phyloP scores from a whole-genome alignment of 768 basidiomycete species.

The Hirschioporus abietinus region DNA sequence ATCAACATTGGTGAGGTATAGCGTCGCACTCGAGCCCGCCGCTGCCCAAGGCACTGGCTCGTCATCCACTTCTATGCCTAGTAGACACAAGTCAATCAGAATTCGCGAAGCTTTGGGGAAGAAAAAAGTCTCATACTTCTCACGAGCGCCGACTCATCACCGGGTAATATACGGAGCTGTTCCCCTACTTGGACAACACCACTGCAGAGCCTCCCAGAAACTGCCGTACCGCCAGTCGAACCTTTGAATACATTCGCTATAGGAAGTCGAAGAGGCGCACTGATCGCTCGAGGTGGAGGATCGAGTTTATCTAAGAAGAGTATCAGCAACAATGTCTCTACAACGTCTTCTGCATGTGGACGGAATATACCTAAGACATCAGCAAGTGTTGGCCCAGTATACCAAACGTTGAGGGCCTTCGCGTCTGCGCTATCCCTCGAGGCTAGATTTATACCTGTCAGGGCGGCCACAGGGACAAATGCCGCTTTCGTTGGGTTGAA shows the following conservation, averaged over 20 bases:
- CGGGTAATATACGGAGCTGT: constrained; percentile 78
- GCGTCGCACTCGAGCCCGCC: constrained; percentile 84
- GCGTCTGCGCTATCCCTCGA: constrained; percentile 42
- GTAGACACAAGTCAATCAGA: background rate
- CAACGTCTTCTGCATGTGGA: background rate
- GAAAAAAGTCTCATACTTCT: constrained; percentile 39
- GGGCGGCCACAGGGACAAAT: constrained; percentile 88
- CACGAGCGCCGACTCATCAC: constrained; percentile 84
- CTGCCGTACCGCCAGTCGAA: constrained; percentile 68
- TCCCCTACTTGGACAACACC: constrained; percentile 94
- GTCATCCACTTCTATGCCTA: constrained; percentile 85
- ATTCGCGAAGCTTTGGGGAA: background rate
- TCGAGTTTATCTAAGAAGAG: constrained; percentile 63
- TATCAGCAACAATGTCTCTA: background rate
- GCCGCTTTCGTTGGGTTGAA: constrained; percentile 73
- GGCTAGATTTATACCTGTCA: constrained; percentile 82
- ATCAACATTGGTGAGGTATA: constrained; percentile 81
- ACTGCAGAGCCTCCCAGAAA: constrained; percentile 79
- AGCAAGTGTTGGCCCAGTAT: constrained; percentile 78
- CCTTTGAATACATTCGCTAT: constrained; percentile 95
- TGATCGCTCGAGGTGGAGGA: constrained; percentile 74
- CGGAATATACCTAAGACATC: constrained; percentile 65
- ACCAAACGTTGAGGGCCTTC: constrained; percentile 61
- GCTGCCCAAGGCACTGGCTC: constrained; percentile 78
- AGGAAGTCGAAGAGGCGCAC: constrained; percentile 76